Percentiles rank a stretch among this genome's conserved stretches.
Conservation (phyloP, 495 filamentous ascomycete species). For the Penicillium waksmanii region DNA sequence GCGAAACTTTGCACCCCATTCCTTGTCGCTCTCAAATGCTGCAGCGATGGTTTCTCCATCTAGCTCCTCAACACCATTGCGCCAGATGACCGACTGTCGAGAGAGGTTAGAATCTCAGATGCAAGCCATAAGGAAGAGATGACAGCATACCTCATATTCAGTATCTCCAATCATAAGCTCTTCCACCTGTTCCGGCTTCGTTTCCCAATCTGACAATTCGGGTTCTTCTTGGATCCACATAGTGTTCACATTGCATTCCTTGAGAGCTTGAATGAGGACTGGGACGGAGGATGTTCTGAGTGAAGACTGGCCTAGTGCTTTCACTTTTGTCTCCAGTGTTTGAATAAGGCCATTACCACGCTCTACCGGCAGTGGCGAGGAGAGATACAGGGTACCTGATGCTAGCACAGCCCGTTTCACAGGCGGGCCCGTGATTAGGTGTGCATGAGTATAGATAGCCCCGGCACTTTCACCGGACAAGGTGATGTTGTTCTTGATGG, state of each 20-base stretch:
- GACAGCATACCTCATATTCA: constrained; percentile 40
- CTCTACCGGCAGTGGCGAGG: constrained; percentile 38
- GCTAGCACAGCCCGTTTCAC: constrained; percentile 42
- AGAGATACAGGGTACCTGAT: constrained; percentile 42
- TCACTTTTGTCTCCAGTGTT: constrained; percentile 32
- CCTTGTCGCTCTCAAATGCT: constrained; percentile 34
- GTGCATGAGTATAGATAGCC: constrained; percentile 44
- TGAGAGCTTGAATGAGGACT: constrained; percentile 33
- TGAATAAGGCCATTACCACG: constrained; percentile 35
- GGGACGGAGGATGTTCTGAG: constrained; percentile 32
- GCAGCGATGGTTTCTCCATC: constrained; percentile 34
- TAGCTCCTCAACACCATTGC: constrained; percentile 41
- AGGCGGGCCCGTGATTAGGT: constrained; percentile 41
- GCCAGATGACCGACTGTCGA: constrained; percentile 44
- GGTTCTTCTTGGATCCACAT: constrained; percentile 46
- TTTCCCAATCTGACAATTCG: constrained; percentile 38
- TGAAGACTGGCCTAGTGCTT: constrained; percentile 33
- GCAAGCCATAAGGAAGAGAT: background rate
- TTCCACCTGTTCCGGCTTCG: constrained; percentile 36
- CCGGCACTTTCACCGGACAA: constrained; percentile 45
- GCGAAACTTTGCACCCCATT: constrained; percentile 38
- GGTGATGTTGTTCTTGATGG: constrained; percentile 37
- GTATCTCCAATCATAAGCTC: constrained; percentile 47
- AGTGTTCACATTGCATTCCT: constrained; percentile 42
- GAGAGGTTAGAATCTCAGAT: background rate